Conservation (phyloP, 2,329 filamentous ascomycete genomes). For the Penicillium sp. region DNA sequence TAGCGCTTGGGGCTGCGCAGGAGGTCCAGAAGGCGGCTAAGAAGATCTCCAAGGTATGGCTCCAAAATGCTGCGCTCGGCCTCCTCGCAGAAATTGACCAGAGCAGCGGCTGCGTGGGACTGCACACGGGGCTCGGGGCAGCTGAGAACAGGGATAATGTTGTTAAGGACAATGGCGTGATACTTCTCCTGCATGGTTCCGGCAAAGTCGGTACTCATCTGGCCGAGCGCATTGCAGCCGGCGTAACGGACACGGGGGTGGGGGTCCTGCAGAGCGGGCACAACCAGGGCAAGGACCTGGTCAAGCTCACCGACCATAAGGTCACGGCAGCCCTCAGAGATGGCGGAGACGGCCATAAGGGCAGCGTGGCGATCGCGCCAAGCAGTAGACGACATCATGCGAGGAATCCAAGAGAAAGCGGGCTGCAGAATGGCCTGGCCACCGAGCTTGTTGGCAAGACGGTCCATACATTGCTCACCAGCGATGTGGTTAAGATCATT, state of each 20-base stretch:
- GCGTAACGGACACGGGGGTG: conserved; percentile 96
- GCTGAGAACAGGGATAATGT: conserved; percentile 88
- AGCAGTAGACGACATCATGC: conserved; percentile 93
- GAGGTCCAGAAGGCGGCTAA: conserved; percentile 82
- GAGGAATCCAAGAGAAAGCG: conserved; percentile 93
- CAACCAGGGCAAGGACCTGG: conserved; percentile 91
- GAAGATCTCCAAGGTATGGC: conserved; percentile 85
- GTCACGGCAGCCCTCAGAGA: conserved; percentile 94
- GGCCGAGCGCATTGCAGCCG: conserved; percentile 95
- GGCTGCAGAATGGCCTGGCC: conserved; percentile 89
- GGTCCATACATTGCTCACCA: conserved; percentile 97
- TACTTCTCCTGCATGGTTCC: conserved; percentile 97
- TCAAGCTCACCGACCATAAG: conserved; percentile 93
- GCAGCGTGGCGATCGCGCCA: conserved; percentile 97
- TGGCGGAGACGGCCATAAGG: conserved; percentile 97
- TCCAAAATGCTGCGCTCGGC: conserved; percentile 89
- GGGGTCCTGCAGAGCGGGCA: conserved; percentile 83
- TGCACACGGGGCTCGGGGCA: conserved; percentile 92
- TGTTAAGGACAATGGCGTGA: conserved; percentile 80
- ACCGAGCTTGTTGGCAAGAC: conserved; percentile 93
- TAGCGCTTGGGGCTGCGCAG: conserved; percentile 91
- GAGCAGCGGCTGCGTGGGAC: conserved; percentile 92
- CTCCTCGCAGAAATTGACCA: conserved; percentile 99
- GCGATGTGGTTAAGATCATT: conserved; percentile 97
- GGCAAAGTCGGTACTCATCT: conserved; percentile 99